Evolutionary conservation across 495 filamentous ascomycete genomes (phyloP), one percentile per base, ranked within the genome.

Genomic region (Venustampulla echinocandica): DNA sequence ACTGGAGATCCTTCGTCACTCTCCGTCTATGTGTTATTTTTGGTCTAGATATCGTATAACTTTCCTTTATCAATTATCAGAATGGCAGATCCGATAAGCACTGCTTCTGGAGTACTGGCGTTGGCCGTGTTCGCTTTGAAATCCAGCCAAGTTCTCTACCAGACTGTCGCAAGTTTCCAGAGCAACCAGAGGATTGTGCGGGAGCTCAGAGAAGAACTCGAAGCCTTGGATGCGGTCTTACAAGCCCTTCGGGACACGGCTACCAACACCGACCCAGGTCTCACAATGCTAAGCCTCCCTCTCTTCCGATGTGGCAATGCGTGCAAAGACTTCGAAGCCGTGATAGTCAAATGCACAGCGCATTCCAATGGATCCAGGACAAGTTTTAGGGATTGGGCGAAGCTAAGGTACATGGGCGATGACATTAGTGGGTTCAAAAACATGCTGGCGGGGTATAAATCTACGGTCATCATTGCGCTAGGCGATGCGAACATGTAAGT

Each of bases 201-300:
- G 35, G 63, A 71, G 17, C 64, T 74, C 34, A 42, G 57, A 40
- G 56, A 60, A 13, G 69, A 72, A 50, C 55, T 70, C 9, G 54
- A 67, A 38, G 61, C 63, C 27, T 50, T 72, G 4, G 60, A 42
- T 47, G 61, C n/a, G n/a, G 64, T 67, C 28, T 55, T 73, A 18
- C 25, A 17, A 7, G 43, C 60, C 20, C 64, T 73, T 37, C 42
- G 27, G 22, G 58, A 69, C 10, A 54, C 50, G n/a, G 57, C 37
- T n/a, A 13, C 27, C 20, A 41, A 20, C 20, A 47, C 43, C 7
- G 47, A 54, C 24, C 32, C 23, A 9, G 52, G 60, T 44, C 38
- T 64, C 39, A 23, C 39, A 35, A 30, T 22, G 11, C 48, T 63
- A 33, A 50, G 58, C 28, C 52, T 61, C 30, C 60, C 58, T 43